Base-by-base conservation (phyloP, 176 grass and related monocot genomes). In the Aegilops longissima region DNA sequence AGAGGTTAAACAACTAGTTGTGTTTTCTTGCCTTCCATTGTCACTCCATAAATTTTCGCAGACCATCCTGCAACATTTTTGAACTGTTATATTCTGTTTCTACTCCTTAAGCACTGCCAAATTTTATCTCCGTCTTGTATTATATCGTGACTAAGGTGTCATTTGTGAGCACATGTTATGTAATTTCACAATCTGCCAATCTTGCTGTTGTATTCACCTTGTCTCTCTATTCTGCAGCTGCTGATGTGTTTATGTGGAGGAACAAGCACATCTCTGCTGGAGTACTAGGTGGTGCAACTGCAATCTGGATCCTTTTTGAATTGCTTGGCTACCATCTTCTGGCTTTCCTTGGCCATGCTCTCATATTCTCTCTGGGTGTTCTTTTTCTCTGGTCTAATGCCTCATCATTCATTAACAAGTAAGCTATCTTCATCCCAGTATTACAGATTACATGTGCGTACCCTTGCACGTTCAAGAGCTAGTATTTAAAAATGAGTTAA, bases 361-460 rank as follows among this genome's bases (percentile, higher is more conserved):
- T 99, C 71, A 86, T 99, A 74, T 76, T 99, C 87, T 93, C 92
- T 49, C 74, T 99, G 75, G 94, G 82, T 58, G 67, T 90, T 52
- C 90, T 96, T 52, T 99, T 99, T 76, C 87, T 99, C 56, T 99
- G 94, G 94, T 99, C 97, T 75, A 96, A 96, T 20, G 94, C 92
- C 27, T 90, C 87, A 0, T 86, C 92, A 12, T 94, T 96, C 84
- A 92, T 99, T 61, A 85, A 93, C 78, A 99, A 99, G 97, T 99
- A 76, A 84, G 85, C 59, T 39, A 52, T 81, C 31, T 59, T 85
- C 71, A 8, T 45, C 27, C 36, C 13, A 39, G 0, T 49, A 16
- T 64, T 49, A 79, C 47, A 72, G 78, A 31, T 45, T 54, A 63
- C 21, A 29, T 64, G 88, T 85, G 3, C 14, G 20, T 8, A 80